Base-by-base conservation (phyloP, 2,329 filamentous ascomycete species). In the Arachnomyces sp. region DNA sequence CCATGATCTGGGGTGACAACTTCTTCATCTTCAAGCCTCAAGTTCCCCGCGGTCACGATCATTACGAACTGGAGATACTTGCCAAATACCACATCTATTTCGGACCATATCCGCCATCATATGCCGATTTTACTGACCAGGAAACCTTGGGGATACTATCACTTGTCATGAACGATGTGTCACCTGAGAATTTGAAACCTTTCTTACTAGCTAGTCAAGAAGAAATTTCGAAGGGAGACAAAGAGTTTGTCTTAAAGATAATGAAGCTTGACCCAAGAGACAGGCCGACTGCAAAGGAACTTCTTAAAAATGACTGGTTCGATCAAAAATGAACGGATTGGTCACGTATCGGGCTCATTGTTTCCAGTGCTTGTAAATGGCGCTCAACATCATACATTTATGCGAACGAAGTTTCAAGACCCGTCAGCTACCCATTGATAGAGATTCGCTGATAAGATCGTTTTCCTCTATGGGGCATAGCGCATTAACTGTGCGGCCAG, bases 211-310 rank as follows among this genome's bases (percentile, higher is more conserved):
- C 49, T 12, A 49, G 42, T 36, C 50, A 51, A 11, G 31, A 36
- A 34, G 61, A 64, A 41, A 50, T 65, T 14, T 51, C 44, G 3
- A 40, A 50, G 17, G 46, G 54, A 31, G 59, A 64, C 39, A 59
- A 56, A 36, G 39, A 36, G 11, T 68, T 68, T 46, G 43, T 69
- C n/a, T 35, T 50, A 2, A 68, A 57, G 47, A 63, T 69, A 13
- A 68, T 70, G 64, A 67, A 60, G 44, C 52, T 70, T 5, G 64
- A 69, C 44, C 62, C 59, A 32, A 56, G 65, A 41, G 65, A 69
- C 43, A 52, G 64, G 25, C 66, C 63, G 6, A 60, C 60, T 5
- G 65, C 61, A 21, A 53, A 52, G 40, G 54, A 64, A 34, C 46
- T 67, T 21, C 45, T 67, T 28, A 45, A 56, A 36, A 63, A 67